These are phyloP conservation scores for Scorias spongiosa DNA, from an alignment of 2,329 filamentous ascomycete species.

Conservation along the genomic window DNA sequence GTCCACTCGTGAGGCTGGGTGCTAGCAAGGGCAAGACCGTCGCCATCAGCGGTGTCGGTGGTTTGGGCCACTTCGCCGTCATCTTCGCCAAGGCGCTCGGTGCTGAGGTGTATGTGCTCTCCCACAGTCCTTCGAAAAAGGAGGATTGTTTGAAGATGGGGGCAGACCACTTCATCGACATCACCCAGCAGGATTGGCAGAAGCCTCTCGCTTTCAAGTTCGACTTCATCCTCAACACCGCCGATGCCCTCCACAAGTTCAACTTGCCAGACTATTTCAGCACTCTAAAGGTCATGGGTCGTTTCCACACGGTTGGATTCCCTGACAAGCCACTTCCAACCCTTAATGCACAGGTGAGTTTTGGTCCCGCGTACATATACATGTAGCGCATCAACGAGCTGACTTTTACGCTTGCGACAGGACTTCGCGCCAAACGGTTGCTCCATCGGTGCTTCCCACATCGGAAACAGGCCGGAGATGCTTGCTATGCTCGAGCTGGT, in stretches of 20 bases:
- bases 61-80: conserved; percentile 36
- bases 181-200: conserved; percentile 43
- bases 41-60: conserved; percentile 51
- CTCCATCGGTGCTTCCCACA: conserved; percentile 36
- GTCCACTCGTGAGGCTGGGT: conserved; percentile 61
- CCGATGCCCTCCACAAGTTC: conserved; percentile 54
- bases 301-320: conserved; percentile 66
- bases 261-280: conserved; percentile 57
- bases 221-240: conserved; percentile 63
- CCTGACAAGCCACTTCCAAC: conserved; percentile 60
- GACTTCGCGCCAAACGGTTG: conserved; percentile 59
- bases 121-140: conserved; percentile 44
- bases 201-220: conserved; percentile 44
- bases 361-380: too few relatives aligned
- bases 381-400: too few relatives aligned
- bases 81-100: conserved; percentile 38
- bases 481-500: conserved; percentile 36
- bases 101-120: conserved; percentile 47
- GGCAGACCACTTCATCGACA: conserved; percentile 45
- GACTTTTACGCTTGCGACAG: conserved; percentile 52
- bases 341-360: conserved; percentile 4
- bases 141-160: conserved; percentile 44
- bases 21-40: conserved; percentile 66
- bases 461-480: conserved; percentile 36
- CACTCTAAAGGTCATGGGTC: conserved; percentile 66